Base-by-base conservation (phyloP, 306 rosid genomes). In the Quercus glauca region DNA sequence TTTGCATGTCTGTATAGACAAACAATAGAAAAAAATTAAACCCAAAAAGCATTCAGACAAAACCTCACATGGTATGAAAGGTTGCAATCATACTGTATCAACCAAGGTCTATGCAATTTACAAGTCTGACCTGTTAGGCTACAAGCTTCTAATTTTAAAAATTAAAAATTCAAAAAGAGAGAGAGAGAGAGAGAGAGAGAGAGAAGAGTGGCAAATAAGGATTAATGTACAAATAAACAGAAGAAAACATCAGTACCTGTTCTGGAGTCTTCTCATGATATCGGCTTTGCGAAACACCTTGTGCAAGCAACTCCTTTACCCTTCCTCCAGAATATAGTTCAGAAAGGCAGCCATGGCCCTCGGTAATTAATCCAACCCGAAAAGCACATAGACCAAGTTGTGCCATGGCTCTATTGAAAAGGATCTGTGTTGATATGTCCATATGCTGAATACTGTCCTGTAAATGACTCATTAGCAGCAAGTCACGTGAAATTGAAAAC, bases 241-340 rank as follows among this genome's bases (percentile, higher is more conserved):
- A 51, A 51, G 51, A 2, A 73, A 56, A 76, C 26, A 19, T 28
- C 15, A 73, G 64, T 80, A 95, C 99, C 99, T 96, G 99, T 83
- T 96, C 99, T 8, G 99, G 98, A 75, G 98, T 96, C 87, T 96
- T 96, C 82, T 96, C 99, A 55, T 96, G 98, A 88, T 90, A 93
- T 43, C 99, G 88, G 74, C 94, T 93, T 73, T 96, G 99, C 4
- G 96, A 87, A 77, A 96, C 94, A 60, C 99, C 99, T 83, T 96
- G 99, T 0, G 99, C 99, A 65, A 96, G 97, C 87, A 96, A 80
- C 83, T 96, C 98, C 87, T 92, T 96, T 65, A 96, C 97, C 89
- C 98, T 89, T 80, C 98, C 98, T 74, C 99, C 98, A n/a, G 99
- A 91, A 83, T 93, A 96, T 15, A 96, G 89, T 83, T 96, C 99